Evolutionary conservation across 2,329 filamentous ascomycete genomes (phyloP).

Genomic region (Colletotrichum incanum): DNA sequence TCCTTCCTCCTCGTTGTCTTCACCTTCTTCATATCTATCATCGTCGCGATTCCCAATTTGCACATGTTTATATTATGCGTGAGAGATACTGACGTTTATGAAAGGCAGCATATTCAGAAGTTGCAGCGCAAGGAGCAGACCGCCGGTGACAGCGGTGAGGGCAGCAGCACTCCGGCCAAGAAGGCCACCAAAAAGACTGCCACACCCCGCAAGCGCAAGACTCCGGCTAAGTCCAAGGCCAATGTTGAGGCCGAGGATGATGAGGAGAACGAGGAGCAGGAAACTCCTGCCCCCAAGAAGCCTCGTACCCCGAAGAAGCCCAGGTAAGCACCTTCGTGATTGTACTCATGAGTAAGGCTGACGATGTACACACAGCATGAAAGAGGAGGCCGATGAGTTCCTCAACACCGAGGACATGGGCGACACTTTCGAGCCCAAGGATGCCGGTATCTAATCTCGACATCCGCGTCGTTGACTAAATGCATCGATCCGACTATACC

Average conservation of each 20-base stretch:
- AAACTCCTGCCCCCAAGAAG: conserved; percentile 45
- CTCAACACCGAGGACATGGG: neutral
- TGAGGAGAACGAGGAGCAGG: conserved; percentile 48
- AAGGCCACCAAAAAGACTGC: conserved; percentile 33
- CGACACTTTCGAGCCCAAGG: neutral
- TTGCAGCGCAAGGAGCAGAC: conserved; percentile 56
- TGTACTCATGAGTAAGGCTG: neutral
- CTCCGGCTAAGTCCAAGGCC: conserved; percentile 45
- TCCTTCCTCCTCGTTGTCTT: conserved; percentile 9
- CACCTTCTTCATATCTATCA: neutral
- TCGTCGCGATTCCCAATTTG: neutral
- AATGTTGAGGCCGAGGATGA: conserved; percentile 47
- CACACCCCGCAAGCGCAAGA: conserved; percentile 51
- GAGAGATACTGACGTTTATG: conserved; percentile 34
- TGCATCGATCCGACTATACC: neutral
- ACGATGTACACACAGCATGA: conserved; percentile 1
- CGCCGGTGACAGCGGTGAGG: conserved; percentile 40
- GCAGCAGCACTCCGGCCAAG: conserved; percentile 41
- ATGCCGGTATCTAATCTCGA: conserved; percentile 40
- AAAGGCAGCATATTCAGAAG: conserved; percentile 64
- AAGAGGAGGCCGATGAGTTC: conserved; percentile 7
- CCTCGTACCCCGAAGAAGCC: conserved; percentile 21
- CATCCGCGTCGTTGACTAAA: neutral
- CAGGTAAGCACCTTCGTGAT: neutral
- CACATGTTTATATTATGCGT: neutral